phyloP scores from a whole-genome alignment of 1,284 basidiomycete species.

The Inonotus obliquus region DNA sequence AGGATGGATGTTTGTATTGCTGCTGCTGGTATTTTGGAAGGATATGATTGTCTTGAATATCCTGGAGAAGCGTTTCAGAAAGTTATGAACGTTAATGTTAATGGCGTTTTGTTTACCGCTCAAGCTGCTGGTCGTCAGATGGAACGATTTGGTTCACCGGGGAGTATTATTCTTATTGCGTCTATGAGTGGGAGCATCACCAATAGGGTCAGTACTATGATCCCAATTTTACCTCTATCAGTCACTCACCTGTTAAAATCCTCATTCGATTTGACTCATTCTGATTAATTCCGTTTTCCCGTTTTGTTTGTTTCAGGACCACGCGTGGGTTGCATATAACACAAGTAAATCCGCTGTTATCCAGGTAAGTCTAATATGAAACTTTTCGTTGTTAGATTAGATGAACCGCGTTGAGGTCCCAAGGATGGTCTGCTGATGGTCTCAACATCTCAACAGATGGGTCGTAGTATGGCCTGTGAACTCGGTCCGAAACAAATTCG shows the following conservation, averaged over 20 bases:
- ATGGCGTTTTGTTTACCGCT: constrained; percentile 73
- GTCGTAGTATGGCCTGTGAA: constrained; percentile 80
- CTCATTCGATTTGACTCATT: background rate
- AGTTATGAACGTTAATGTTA: constrained; percentile 72
- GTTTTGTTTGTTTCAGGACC: constrained; percentile 38
- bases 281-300: background rate
- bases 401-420: background rate
- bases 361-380: constrained; percentile 48
- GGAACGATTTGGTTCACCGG: constrained; percentile 62
- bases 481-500: constrained; percentile 67
- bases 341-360: constrained; percentile 78
- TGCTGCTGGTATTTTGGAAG: constrained; percentile 72
- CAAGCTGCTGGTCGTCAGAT: constrained; percentile 78
- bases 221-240: no score
- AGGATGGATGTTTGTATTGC: constrained; percentile 73
- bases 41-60: constrained; percentile 65
- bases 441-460: constrained; percentile 77
- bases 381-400: constrained; percentile 16
- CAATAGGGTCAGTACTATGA: constrained; percentile 51
- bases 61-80: constrained; percentile 66
- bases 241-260: no score
- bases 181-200: constrained; percentile 86
- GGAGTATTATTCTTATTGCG: constrained; percentile 80
- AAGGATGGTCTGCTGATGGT: background rate
- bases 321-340: constrained; percentile 77